phyloP scores from a whole-genome alignment of 2,329 filamentous ascomycete species.

The Pseudofabraea citricarpa region DNA sequence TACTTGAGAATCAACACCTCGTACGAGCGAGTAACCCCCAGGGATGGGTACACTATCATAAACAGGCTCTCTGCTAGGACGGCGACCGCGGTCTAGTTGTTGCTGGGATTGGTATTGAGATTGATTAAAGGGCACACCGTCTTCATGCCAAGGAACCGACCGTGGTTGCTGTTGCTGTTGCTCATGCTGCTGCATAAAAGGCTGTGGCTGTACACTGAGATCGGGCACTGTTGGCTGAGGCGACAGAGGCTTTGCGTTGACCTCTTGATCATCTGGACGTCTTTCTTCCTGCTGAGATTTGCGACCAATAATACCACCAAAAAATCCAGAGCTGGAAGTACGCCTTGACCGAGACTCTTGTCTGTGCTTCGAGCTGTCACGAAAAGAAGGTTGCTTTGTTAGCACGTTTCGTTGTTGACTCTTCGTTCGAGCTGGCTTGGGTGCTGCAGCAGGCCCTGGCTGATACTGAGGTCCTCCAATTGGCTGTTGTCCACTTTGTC shows the following conservation, averaged over 20 bases:
- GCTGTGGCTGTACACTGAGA: slow-evolving; percentile 1
- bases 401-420: slow-evolving; percentile 11
- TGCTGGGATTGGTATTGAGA: slow-evolving; percentile 6
- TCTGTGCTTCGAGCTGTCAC: slow-evolving; percentile 5
- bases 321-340: slow-evolving; percentile 19
- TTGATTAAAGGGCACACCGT: not conserved
- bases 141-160: not conserved
- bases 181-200: slow-evolving; percentile 8
- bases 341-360: slow-evolving; percentile 15
- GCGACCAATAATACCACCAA: slow-evolving; percentile 21
- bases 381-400: slow-evolving; percentile 7
- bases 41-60: slow-evolving; percentile 28
- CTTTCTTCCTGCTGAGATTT: slow-evolving; percentile 13
- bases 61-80: slow-evolving; percentile 15
- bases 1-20: slow-evolving; percentile 20
- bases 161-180: slow-evolving; percentile 4
- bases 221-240: slow-evolving; percentile 21
- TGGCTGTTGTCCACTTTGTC: slow-evolving; percentile 11
- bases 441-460: not conserved
- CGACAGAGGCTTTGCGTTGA: slow-evolving; percentile 12
- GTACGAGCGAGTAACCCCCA: slow-evolving; percentile 23
- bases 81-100: slow-evolving; percentile 14
- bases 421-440: not conserved
- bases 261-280: slow-evolving; percentile 12
- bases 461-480: slow-evolving; percentile 7